phyloP scores from a whole-genome alignment of 257 asterid species.

The Solanum chmielewskii region DNA sequence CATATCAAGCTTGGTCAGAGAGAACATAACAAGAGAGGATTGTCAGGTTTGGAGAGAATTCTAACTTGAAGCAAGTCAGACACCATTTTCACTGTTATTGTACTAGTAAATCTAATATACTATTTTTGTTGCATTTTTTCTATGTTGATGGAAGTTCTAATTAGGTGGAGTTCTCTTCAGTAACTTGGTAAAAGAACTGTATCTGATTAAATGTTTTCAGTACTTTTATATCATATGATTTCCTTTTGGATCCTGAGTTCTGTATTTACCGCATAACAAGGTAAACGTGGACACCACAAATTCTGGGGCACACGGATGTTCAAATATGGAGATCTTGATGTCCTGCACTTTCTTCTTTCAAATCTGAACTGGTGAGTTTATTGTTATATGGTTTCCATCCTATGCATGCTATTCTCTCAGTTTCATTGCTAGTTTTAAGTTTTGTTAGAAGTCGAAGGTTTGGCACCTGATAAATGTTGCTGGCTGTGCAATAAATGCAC shows the following conservation, averaged over 20 bases:
- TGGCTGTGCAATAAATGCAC: neutral
- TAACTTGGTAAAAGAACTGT: neutral
- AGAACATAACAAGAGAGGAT: neutral
- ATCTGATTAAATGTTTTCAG: neutral
- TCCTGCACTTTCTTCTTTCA: slow-evolving; percentile 94
- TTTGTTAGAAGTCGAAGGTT: neutral
- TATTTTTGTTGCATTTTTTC: neutral
- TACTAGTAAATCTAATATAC: neutral
- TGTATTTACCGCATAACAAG: slow-evolving; percentile 24
- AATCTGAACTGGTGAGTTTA: slow-evolving; percentile 76
- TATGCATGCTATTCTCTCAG: neutral
- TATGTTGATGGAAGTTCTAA: neutral
- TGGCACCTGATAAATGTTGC: neutral
- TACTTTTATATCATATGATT: neutral
- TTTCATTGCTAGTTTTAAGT: neutral
- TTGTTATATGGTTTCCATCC: neutral
- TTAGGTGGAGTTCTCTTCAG: neutral
- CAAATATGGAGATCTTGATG: slow-evolving; percentile 86
- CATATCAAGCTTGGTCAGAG: neutral
- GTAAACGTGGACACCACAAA: slow-evolving; percentile 95
- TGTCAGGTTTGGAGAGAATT: neutral
- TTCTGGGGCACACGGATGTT: slow-evolving; percentile 99
- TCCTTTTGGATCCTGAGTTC: neutral
- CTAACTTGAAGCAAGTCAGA: neutral
- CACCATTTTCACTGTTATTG: neutral